Evolutionary conservation across 768 basidiomycete species (phyloP).

Genomic region (Chalciporus sphaerocephalus): DNA sequence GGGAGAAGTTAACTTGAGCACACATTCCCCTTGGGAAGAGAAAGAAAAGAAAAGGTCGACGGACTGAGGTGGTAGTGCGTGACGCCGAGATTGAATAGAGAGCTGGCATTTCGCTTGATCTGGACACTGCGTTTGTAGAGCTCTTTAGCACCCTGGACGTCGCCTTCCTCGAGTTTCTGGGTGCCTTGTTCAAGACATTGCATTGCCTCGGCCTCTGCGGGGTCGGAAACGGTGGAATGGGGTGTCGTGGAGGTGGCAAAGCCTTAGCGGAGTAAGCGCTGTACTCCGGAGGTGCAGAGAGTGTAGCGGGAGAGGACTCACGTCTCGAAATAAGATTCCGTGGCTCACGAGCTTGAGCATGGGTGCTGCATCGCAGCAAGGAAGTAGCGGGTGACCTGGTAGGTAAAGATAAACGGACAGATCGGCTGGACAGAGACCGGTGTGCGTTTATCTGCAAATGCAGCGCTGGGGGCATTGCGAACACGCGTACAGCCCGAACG

Average conservation of each 20-base stretch:
- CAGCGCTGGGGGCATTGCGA: constrained; percentile 22
- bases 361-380: constrained; percentile 5
- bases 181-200: constrained; percentile 81
- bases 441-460: constrained; percentile 20
- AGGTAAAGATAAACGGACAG: constrained; percentile 18
- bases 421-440: constrained; percentile 23
- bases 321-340: constrained; percentile 19
- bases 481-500: constrained; percentile 19
- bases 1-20: constrained; percentile 13
- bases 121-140: constrained; percentile 77
- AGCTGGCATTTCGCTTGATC: constrained; percentile 74
- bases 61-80: constrained; percentile 86
- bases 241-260: constrained; percentile 79
- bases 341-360: constrained; percentile 7
- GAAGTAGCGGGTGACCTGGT: constrained; percentile 11
- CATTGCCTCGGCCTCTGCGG: constrained; percentile 75
- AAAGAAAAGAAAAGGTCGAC: constrained; percentile 28
- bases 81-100: constrained; percentile 84
- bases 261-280: constrained; percentile 34
- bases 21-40: constrained; percentile 8
- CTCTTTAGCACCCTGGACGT: constrained; percentile 71
- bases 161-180: constrained; percentile 80
- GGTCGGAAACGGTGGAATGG: constrained; percentile 78
- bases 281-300: constrained; percentile 3
- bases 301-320: constrained; percentile 22